Evolutionary conservation across 805 yeast species (phyloP).

Genomic region (Zygosaccharomyces bisporus): DNA sequence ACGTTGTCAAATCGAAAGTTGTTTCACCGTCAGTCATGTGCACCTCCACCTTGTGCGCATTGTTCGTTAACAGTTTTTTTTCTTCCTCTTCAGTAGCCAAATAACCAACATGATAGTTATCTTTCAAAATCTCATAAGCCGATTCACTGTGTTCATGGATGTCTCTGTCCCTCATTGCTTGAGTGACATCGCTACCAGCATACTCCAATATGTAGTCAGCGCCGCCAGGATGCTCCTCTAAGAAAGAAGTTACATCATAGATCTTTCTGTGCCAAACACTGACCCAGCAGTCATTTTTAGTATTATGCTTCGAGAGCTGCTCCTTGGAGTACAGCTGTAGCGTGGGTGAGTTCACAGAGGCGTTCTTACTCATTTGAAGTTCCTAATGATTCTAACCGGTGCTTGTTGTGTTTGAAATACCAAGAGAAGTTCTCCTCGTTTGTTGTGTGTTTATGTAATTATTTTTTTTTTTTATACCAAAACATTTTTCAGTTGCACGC

Average conservation of each 20-base stretch:
- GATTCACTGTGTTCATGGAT: conserved; percentile 79
- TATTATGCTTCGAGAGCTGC: conserved; percentile 52
- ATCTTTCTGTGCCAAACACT: conserved; percentile 74
- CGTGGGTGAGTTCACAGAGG: conserved; percentile 18
- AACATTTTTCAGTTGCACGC: not conserved
- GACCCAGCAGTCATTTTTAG: conserved; percentile 67
- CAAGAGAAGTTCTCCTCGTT: not conserved
- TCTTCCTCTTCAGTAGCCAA: conserved; percentile 81
- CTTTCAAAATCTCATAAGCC: conserved; percentile 83
- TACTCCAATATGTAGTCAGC: conserved; percentile 66
- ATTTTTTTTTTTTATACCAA: not conserved
- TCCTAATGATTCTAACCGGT: conserved; percentile 8
- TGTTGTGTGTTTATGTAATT: not conserved
- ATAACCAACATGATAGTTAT: conserved; percentile 73
- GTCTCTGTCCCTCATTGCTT: conserved; percentile 42
- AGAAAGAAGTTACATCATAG: conserved; percentile 65
- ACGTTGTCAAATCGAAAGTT: conserved; percentile 48
- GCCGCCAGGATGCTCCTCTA: conserved; percentile 62
- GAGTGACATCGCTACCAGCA: conserved; percentile 80
- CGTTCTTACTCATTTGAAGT: not conserved
- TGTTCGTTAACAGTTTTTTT: conserved; percentile 59
- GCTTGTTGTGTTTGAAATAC: not conserved
- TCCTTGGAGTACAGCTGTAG: conserved; percentile 59
- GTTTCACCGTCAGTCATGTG: conserved; percentile 40
- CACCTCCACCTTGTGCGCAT: conserved; percentile 58